Evolutionary conservation across 139 green algal species (phyloP), one percentile per base, ranked within the genome.

Genomic region (Chlamydomonas sp.): DNA sequence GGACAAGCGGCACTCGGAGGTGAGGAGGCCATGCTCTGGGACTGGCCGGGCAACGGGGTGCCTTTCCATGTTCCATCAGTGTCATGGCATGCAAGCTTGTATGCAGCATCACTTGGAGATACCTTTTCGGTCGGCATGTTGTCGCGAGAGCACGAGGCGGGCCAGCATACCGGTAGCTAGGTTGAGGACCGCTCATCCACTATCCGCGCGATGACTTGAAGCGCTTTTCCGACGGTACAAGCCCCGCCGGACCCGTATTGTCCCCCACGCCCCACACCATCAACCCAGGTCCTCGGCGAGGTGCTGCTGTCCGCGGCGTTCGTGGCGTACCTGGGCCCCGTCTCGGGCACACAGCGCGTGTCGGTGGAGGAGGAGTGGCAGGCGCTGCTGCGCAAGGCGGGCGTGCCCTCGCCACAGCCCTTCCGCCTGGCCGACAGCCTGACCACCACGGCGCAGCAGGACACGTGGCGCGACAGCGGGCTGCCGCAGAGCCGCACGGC

Each of bases 241-340:
- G 31, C 31, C 31, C 31, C 31, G 31, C 31, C 31, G 31, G 31
- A 49, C 31, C 31, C 31, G 31, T 49, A 49, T 49, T 49, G 31
- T 49, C 31, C 31, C 31, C 31, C 31, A 49, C 31, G 31, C 31
- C 31, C 31, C 31, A 49, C 31, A 49, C 31, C 31, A 49, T 49
- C 31, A 49, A 49, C 67, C 1, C 74, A 85, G 68, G 89, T 92
- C 69, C 81, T 92, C 31, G 89, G 89, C 1, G 89, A 92, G 80
- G 85, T 85, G 18, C 75, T 92, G 77, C 85, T 92, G 17, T 74
- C 80, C 5, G 77, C 85, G 1, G 85, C 79, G n/a, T 84, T 89
- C 85, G 81, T 92, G 18, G 85, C 89, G 14, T 92, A 92, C 89
- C 81, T 92, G 60, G 89, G 89, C 1, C 89, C 89, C 5, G 61